Evolutionary conservation across 2,329 filamentous ascomycete species (phyloP).

Genomic region (Penicillium sp.): DNA sequence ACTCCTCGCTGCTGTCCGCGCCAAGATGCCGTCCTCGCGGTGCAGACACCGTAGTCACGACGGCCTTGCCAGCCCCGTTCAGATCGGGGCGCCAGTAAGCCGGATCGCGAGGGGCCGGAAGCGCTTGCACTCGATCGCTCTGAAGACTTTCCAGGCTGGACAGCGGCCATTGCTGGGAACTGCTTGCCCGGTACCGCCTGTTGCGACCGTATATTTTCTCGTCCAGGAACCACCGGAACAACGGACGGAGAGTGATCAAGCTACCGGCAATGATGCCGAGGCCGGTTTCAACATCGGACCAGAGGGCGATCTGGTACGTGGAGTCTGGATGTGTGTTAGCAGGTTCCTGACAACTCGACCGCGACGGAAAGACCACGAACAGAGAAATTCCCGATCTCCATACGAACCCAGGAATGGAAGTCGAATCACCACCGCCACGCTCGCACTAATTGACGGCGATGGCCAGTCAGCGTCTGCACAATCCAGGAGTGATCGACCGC

Average conservation of each 20-base stretch:
- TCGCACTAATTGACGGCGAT: too few species aligned
- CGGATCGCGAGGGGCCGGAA: too few species aligned
- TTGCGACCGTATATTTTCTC: background rate
- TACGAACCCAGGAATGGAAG: conserved; percentile 44
- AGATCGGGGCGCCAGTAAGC: too few species aligned
- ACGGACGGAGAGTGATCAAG: conserved; percentile 47
- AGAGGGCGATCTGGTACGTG: conserved; percentile 44
- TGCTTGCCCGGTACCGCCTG: background rate
- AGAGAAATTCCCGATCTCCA: conserved; percentile 33
- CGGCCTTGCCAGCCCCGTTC: too few species aligned
- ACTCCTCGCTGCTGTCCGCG: background rate
- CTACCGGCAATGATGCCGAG: conserved; percentile 43
- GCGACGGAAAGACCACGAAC: conserved; percentile 13
- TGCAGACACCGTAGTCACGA: background rate
- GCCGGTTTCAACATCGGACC: conserved; percentile 30
- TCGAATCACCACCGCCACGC: conserved; percentile 43
- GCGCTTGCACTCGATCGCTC: too few species aligned
- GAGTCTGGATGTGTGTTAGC: conserved; percentile 25
- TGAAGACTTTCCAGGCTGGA: too few species aligned
- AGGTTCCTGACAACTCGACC: too few species aligned
- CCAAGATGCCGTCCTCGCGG: background rate
- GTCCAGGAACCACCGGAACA: conserved; percentile 33
- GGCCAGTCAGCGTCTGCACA: conserved; percentile 2
- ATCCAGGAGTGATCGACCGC: background rate
- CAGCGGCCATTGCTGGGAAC: too few species aligned